These are phyloP conservation scores for Cyberlindnera xylosilytica DNA, from an alignment of 805 yeast genomes.

Conservation along the genomic window DNA sequence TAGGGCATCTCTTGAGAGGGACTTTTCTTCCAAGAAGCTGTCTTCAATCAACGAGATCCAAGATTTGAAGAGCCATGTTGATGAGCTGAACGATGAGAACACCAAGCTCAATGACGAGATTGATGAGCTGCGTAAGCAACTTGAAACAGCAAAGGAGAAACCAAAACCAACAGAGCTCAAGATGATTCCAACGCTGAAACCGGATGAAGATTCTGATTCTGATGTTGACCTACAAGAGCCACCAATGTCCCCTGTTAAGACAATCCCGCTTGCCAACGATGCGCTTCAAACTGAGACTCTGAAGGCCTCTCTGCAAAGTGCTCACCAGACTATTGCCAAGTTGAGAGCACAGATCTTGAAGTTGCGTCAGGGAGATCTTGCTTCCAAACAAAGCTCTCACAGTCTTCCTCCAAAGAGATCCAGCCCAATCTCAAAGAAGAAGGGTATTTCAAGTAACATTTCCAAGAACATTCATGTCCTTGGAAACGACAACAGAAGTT, in stretches of 20 bases:
- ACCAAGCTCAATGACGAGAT: constrained; percentile 49
- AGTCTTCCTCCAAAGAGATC: constrained; percentile 8
- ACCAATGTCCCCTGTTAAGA: constrained; percentile 32
- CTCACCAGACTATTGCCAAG: constrained; percentile 60
- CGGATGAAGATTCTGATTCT: constrained; percentile 28
- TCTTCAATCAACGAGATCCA: constrained; percentile 40
- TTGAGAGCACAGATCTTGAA: constrained; percentile 40
- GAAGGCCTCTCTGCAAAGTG: constrained; percentile 59
- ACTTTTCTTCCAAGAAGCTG: constrained; percentile 35
- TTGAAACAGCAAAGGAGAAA: constrained; percentile 17
- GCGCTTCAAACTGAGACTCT: constrained; percentile 64
- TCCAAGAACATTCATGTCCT: constrained; percentile 18
- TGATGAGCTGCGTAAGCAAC: constrained; percentile 23
- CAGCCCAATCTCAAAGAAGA: constrained; percentile 19
- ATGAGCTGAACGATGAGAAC: constrained; percentile 67
- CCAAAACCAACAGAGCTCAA: constrained; percentile 16
- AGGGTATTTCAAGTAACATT: constrained; percentile 12
- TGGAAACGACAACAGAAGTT: constrained; percentile 25
- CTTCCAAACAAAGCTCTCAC: constrained; percentile 13
- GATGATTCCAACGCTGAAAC: constrained; percentile 24
- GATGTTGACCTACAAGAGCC: constrained; percentile 39
- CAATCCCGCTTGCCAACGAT: constrained; percentile 38
- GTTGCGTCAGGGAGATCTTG: constrained; percentile 26
- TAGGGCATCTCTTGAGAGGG: constrained; percentile 38
- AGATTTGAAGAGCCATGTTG: constrained; percentile 49